These are phyloP conservation scores for Cytospora schulzeri DNA, from an alignment of 2,329 filamentous ascomycete species.

Conservation along the genomic window DNA sequence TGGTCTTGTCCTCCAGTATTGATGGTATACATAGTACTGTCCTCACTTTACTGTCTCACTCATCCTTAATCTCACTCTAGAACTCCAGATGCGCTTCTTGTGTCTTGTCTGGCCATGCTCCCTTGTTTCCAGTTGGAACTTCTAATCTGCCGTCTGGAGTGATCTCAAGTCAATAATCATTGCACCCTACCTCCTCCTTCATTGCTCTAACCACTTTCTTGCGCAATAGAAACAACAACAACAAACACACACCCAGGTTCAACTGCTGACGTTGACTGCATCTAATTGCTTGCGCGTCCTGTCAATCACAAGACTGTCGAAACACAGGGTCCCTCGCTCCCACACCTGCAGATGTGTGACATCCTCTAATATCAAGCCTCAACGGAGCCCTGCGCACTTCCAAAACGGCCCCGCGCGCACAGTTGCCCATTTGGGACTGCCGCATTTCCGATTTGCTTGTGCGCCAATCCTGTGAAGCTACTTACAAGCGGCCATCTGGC, in stretches of 20 bases:
- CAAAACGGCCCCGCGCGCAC: not conserved
- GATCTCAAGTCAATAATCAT: constrained; percentile 8
- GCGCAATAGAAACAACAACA: not conserved
- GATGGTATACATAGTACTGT: too few species aligned
- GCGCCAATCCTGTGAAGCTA: not conserved
- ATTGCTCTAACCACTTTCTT: not conserved
- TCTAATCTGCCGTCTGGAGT: constrained; percentile 9
- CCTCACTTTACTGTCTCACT: not conserved
- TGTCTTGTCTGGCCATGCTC: not conserved
- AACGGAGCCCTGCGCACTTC: not conserved
- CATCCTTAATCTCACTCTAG: not conserved
- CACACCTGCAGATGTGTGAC: not conserved
- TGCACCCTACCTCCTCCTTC: not conserved
- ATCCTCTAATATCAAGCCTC: not conserved
- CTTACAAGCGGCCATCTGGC: constrained; percentile 3
- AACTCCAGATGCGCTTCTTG: not conserved
- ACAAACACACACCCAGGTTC: not conserved
- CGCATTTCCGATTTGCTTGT: not conserved
- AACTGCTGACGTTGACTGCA: not conserved
- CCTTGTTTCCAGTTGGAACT: not conserved
- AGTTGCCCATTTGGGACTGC: not conserved
- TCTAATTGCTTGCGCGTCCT: constrained; percentile 13
- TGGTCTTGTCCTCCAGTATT: too few species aligned
- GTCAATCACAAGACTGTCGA: constrained; percentile 10
- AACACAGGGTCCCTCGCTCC: constrained; percentile 10